Evolutionary conservation across 2,329 filamentous ascomycete species (phyloP), one percentile per base, ranked within the genome.

Genomic region (Ascochyta pisi): DNA sequence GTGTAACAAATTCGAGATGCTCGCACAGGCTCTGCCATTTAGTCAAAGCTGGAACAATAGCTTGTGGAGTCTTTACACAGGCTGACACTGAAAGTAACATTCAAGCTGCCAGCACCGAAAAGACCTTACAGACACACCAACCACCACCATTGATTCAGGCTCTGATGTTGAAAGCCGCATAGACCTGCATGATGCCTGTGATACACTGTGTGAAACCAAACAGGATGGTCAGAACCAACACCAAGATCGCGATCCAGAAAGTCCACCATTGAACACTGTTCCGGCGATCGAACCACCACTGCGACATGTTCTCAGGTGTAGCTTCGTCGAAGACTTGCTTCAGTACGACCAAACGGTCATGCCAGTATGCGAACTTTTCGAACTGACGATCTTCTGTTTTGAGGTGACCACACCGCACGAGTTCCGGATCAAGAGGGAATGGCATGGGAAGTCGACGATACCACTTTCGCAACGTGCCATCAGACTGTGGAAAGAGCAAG

Each of bases 231-330:
- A 80, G 53, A 1, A 67, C 33, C 0, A 79, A 54, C 1, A 73
- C 67, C 3, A 67, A 40, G 1, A 80, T 67, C 0, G 77, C 79
- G 3, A 81, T 70, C 79, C 79, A 82, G 46, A 81, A 78, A 1
- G 76, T 79, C 44, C 76, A 81, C 77, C 78, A 81, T 45, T 81
- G 78, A 0, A 76, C 73, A 0, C 74, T 69, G 27, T 78, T 77
- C 1, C 79, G 59, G 4, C 74, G 57, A 53, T 81, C 78, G 47
- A 73, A 63, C 79, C 79, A 82, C 76, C 75, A 80, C 41, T 80
- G 75, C 0, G 64, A 65, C 0, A 81, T 34, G 0, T 69, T 76
- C 46, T 33, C 66, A 74, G 26, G 61, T 62, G 7, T 77, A 71
- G 43, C 68, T 54, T 4, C 76, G 56, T 55, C 81, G 69, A 58